These are phyloP conservation scores for Dothidotthia symphoricarpi DNA, from an alignment of 2,329 filamentous ascomycete species.

Conservation along the genomic window DNA sequence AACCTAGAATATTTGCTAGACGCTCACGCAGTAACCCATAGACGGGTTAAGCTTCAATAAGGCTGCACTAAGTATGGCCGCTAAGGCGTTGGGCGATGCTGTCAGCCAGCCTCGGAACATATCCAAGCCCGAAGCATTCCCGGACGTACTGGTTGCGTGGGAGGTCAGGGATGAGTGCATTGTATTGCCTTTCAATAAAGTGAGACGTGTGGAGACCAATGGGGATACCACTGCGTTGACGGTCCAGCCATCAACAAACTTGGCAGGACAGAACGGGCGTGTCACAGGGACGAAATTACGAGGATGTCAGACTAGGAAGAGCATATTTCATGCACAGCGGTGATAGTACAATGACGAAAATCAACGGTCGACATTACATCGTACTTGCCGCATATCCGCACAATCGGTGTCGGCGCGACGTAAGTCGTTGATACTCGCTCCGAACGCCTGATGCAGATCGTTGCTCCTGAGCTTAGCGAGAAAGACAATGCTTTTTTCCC, in stretches of 20 bases:
- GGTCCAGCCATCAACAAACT: conserved; percentile 40
- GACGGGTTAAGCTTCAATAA: conserved; percentile 36
- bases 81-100: conserved; percentile 31
- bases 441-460: no score
- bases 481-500: no score
- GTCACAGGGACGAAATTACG: conserved; percentile 12
- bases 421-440: no score
- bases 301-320: no score
- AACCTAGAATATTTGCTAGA: conserved; percentile 41
- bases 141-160: conserved; percentile 39
- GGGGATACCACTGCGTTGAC: conserved; percentile 35
- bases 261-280: conserved; percentile 30
- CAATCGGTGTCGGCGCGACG: no score
- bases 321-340: no score
- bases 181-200: conserved; percentile 32
- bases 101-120: conserved; percentile 34
- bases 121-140: conserved; percentile 36
- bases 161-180: conserved; percentile 35
- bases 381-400: no score
- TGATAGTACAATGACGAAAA: no score
- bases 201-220: conserved; percentile 20
- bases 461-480: no score
- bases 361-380: no score
- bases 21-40: conserved; percentile 35
- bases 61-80: conserved; percentile 37